Evolutionary conservation across 225 moss, liverwort and hornwort species (phyloP).

Genomic region (Physcomitrellopsis africana): DNA sequence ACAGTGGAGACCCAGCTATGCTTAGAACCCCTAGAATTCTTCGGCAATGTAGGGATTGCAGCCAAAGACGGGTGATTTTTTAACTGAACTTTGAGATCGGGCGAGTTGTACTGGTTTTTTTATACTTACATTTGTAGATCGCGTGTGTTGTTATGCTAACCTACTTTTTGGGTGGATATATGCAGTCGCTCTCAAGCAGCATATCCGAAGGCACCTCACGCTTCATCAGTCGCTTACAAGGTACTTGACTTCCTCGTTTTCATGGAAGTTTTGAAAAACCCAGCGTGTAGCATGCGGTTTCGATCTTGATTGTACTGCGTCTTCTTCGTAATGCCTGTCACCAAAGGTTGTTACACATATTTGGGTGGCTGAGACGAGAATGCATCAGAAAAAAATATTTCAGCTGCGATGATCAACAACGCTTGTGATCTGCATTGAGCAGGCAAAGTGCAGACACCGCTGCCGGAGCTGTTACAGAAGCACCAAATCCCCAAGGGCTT

Average conservation of each 20-base stretch:
- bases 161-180: slow-evolving; percentile 16
- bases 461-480: slow-evolving; percentile 83
- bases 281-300: background rate
- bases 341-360: too few relatives aligned
- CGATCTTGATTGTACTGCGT: too few relatives aligned
- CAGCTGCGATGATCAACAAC: background rate
- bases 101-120: background rate
- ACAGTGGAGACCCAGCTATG: background rate
- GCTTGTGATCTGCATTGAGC: slow-evolving; percentile 20
- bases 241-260: slow-evolving; percentile 22
- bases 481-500: slow-evolving; percentile 81
- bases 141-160: slow-evolving; percentile 15
- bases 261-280: background rate
- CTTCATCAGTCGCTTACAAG: slow-evolving; percentile 65
- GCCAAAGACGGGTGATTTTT: too few relatives aligned
- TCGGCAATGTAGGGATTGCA: too few relatives aligned
- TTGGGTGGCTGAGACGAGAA: too few relatives aligned
- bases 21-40: too few relatives aligned
- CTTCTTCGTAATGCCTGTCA: too few relatives aligned
- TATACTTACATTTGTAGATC: background rate
- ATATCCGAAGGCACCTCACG: slow-evolving; percentile 53
- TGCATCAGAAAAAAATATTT: background rate
- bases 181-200: slow-evolving; percentile 60
- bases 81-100: too few relatives aligned
- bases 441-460: slow-evolving; percentile 83